Evolutionary conservation across 768 basidiomycete species (phyloP), one percentile per base, ranked within the genome.

Genomic region (Tremella yokohamensis): DNA sequence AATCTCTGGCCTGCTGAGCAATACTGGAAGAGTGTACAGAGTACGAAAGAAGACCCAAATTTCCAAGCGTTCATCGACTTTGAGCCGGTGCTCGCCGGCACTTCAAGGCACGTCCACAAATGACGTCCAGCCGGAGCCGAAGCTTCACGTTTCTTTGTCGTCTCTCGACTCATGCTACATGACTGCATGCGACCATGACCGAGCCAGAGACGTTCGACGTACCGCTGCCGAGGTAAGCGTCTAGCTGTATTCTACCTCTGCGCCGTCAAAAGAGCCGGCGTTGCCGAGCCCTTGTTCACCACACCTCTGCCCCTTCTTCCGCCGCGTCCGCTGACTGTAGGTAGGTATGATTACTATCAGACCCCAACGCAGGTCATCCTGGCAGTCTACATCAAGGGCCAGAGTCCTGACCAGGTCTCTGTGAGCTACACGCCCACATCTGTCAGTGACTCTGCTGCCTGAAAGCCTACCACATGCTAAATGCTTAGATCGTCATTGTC

Each of bases 341-440:
- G 8, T 49, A 74, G 74, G 34, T 60, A 74, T 54, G 75, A 76
- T 54, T 74, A 64, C 60, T 76, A 76, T 54, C 75, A 76, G 49
- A 66, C 58, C 9, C 49, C 61, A 0, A 56, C 50, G 19, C 56
- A 66, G 8, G 55, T 76, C 37, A 69, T 69, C 25, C 44, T 74
- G 15, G 61, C 67, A 8, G 42, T 76, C n/a, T 76, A 74, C 52
- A 44, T 69, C 40, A 74, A 74, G 47, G 70, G 70, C 1, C 58
- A 69, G 6, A 16, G 68, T 15, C 62, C 61, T n/a, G 64, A 71
- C 2, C 20, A 60, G 3, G 69, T 76, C 3, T 49, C 60, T 9
- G 63, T 76, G 8, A n/a, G 54, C n/a, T 69, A 63, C 20, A 40
- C 56, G 1, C 8, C 22, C 0, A 26, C 40, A 6, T 37, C 52